Base-by-base conservation (phyloP, 805 yeast genomes). In the Komagataella pastoris region DNA sequence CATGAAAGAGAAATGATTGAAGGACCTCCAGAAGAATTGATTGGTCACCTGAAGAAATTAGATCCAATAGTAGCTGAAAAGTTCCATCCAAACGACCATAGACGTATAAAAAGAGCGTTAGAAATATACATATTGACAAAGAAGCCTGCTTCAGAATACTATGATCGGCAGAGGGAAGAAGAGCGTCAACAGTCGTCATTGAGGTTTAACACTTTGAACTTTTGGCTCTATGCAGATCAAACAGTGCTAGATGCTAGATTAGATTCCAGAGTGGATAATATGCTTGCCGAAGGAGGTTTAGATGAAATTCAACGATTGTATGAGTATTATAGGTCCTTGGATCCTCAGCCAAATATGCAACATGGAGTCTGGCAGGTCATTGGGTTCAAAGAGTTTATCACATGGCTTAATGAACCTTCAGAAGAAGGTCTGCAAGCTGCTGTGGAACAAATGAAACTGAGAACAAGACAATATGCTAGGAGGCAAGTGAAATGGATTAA, bases 311-410 rank as follows among this genome's bases (percentile, higher is more conserved):
- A 74, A 7, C 77, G 80, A 52, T 61, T 91, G 59, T 80, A 78
- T 61, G 60, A 65, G 0, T 69, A 67, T 24, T 83, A 75, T 48
- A 57, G 67, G 4, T 48, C 51, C 0, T 64, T 63, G 8, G 56
- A 60, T 1, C 61, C 64, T 5, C 62, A 59, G 19, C 80, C 84
- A 7, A 81, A 74, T 53, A 67, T 79, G 52, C 84, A 85, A 51
- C 70, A 75, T 53, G 98, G 98, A 2, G 76, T 91, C 0, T 89
- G 89, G 89, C 98, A 93, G 67, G 96, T 87, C 1, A 87, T 91
- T 59, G 98, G 98, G 1, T 93, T 87, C 66, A 87, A 88, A 62
- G 96, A 88, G 60, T 88, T 88, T 61, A 61, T 87, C 44, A 91
- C 95, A 1, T 88, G 55, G 53, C 44, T 53, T 10, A 30, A 48